Base-by-base conservation (phyloP, 768 basidiomycete genomes). In the Kwoniella europaea region DNA sequence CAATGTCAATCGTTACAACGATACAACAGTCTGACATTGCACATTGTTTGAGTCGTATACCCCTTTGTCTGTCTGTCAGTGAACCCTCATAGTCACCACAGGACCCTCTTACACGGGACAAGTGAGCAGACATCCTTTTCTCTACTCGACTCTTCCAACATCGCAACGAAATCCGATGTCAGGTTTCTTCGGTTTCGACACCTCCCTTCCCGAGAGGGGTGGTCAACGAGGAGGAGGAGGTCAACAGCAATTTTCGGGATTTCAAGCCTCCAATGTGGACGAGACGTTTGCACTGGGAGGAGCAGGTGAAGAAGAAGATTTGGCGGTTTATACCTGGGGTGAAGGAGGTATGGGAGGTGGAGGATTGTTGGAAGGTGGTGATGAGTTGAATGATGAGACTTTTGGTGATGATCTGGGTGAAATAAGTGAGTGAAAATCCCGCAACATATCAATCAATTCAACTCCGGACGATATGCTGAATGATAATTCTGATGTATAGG, bases 341-440 rank as follows among this genome's bases (percentile, higher is more conserved):
- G 92, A 96, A 83, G 93, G 92, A 52, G 88, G 96, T 29, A 94
- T 91, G 63, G 63, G 44, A 9, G 46, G 55, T 58, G 68, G 68
- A 29, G 72, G 71, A 43, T 87, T 98, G 65, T 89, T 91, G 76
- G 96, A 98, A 84, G 91, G 90, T 53, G 90, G 90, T 67, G 94
- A 98, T 86, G 94, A 95, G 75, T 82, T 95, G 76, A 98, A 99
- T 84, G 93, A 96, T 84, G 94, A 96, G 86, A 99, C 97, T 2
- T 99, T 99, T 85, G 97, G 95, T 41, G 88, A 85, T 50, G 88
- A 85, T 52, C 74, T 85, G 61, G 90, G 87, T 43, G 84, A 80
- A 73, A 88, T 96, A 69, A 93, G 94, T 94, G 82, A 87, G 91
- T 85, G 42, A 52, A 3, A 3, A 42, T 2, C 10, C 65, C 20